These are phyloP conservation scores for Heterobasidion irregulare DNA, from an alignment of 1,284 basidiomycete genomes.

Conservation along the genomic window DNA sequence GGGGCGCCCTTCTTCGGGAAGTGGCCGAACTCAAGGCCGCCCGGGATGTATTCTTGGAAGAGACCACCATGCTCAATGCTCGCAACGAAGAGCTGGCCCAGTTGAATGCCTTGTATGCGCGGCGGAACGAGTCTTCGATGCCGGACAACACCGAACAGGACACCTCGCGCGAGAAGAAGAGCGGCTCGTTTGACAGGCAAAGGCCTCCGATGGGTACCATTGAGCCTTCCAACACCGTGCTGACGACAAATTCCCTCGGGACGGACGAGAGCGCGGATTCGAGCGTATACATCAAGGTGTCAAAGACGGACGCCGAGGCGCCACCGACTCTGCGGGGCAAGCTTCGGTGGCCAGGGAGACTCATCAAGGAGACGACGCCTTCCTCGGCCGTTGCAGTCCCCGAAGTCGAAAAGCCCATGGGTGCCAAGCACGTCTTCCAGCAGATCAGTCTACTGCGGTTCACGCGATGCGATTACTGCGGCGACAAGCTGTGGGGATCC, in stretches of 20 bases:
- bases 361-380: slow-evolving; percentile 9
- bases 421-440: slow-evolving; percentile 78
- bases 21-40: slow-evolving; percentile 83
- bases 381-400: background rate
- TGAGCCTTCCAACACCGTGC: slow-evolving; percentile 3
- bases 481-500: slow-evolving; percentile 98
- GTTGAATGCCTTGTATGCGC: slow-evolving; percentile 72
- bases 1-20: slow-evolving; percentile 75
- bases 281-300: slow-evolving; percentile 19
- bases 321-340: slow-evolving; percentile 36
- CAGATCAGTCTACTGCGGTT: slow-evolving; percentile 85
- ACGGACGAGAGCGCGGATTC: slow-evolving; percentile 23
- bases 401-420: slow-evolving; percentile 31
- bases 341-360: slow-evolving; percentile 59
- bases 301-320: slow-evolving; percentile 21
- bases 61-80: slow-evolving; percentile 83
- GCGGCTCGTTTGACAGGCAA: slow-evolving; percentile 24
- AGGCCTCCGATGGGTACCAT: slow-evolving; percentile 9
- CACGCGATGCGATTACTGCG: slow-evolving; percentile 90
- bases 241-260: slow-evolving; percentile 5
- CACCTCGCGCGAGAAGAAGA: slow-evolving; percentile 19
- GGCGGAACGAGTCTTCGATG: slow-evolving; percentile 53
- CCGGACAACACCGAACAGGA: slow-evolving; percentile 13
- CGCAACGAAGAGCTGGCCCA: slow-evolving; percentile 91
- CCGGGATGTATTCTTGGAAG: slow-evolving; percentile 83